Conservation (phyloP, 2,329 filamentous ascomycete genomes). For the Penicillium sp. region DNA sequence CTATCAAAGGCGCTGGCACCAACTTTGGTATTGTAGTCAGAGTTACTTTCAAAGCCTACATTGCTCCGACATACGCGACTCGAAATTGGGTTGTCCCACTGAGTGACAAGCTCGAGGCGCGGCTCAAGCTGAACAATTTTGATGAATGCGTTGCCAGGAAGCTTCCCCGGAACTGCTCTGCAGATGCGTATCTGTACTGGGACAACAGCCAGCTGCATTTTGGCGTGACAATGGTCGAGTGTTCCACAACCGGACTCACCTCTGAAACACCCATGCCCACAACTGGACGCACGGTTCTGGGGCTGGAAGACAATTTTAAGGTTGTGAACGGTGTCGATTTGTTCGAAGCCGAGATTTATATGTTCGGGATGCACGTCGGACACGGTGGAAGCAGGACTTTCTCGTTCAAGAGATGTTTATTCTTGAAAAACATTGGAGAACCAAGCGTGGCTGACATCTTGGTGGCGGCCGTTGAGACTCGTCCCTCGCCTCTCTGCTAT, state of each 20-base stretch:
- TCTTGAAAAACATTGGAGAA: slow-evolving; percentile 51
- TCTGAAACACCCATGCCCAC: slow-evolving; percentile 12
- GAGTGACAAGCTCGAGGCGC: slow-evolving; percentile 31
- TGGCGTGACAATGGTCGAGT: slow-evolving; percentile 53
- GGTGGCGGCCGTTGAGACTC: slow-evolving; percentile 46
- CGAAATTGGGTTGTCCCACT: slow-evolving; percentile 43
- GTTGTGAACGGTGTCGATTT: slow-evolving; percentile 50
- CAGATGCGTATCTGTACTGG: slow-evolving; percentile 57
- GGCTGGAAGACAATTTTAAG: slow-evolving; percentile 33
- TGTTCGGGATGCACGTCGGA: slow-evolving; percentile 59
- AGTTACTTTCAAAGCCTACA: slow-evolving; percentile 51
- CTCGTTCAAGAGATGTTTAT: slow-evolving; percentile 63
- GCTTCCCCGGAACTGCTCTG: slow-evolving; percentile 48
- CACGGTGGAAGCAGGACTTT: slow-evolving; percentile 59
- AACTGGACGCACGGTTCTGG: slow-evolving; percentile 21
- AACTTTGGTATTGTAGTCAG: slow-evolving; percentile 59
- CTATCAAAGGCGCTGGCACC: slow-evolving; percentile 57
- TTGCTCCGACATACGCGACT: slow-evolving; percentile 42
- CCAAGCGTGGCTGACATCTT: slow-evolving; percentile 38
- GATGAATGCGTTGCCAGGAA: slow-evolving; percentile 30
- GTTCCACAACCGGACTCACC: slow-evolving; percentile 24
- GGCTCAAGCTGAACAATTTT: slow-evolving; percentile 41
- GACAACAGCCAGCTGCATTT: slow-evolving; percentile 48
- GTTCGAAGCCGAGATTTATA: slow-evolving; percentile 61
- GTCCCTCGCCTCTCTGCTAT: slow-evolving; percentile 58